A percentile compares a stretch with the other conserved stretches of the same genome.
Conservation (phyloP, 768 basidiomycete species). For the Dioszegia crocea region DNA sequence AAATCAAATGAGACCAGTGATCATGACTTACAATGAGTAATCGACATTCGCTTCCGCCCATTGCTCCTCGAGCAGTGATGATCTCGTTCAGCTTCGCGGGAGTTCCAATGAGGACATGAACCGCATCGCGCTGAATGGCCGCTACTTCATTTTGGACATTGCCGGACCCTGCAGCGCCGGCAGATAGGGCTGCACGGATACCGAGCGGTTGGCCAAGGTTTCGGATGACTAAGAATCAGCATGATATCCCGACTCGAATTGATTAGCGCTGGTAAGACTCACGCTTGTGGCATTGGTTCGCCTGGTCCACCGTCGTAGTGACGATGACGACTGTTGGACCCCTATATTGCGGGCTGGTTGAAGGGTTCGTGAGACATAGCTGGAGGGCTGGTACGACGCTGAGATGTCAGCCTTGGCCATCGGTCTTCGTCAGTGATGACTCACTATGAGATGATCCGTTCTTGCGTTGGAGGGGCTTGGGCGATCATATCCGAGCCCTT, state of each 20-base stretch:
- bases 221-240: slow-evolving; percentile 52
- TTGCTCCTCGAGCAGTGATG: slow-evolving; percentile 72
- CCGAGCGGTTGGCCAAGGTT: slow-evolving; percentile 92
- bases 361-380: slow-evolving; percentile 56
- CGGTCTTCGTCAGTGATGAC: slow-evolving; percentile 54
- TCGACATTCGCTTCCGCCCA: slow-evolving; percentile 76
- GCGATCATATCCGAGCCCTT: slow-evolving; percentile 91
- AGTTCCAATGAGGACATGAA: slow-evolving; percentile 93
- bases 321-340: slow-evolving; percentile 89
- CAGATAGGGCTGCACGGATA: slow-evolving; percentile 79
- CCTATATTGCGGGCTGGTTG: slow-evolving; percentile 55
- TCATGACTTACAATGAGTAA: slow-evolving; percentile 65
- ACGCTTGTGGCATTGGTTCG: slow-evolving; percentile 71
- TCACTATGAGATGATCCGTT: slow-evolving; percentile 88
- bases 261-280: not conserved
- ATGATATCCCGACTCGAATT: not conserved
- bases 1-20: not conserved
- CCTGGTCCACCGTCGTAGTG: slow-evolving; percentile 97
- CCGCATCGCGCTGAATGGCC: slow-evolving; percentile 80
- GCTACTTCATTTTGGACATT: slow-evolving; percentile 70
- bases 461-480: slow-evolving; percentile 96
- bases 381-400: slow-evolving; percentile 48
- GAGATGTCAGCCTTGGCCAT: slow-evolving; percentile 5
- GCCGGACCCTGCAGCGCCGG: slow-evolving; percentile 62
- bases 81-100: slow-evolving; percentile 93